A percentile compares a stretch with the other conserved stretches of the same genome.
phyloP scores from a whole-genome alignment of 305 asterid genomes.

The Fraxinus paxiana region DNA sequence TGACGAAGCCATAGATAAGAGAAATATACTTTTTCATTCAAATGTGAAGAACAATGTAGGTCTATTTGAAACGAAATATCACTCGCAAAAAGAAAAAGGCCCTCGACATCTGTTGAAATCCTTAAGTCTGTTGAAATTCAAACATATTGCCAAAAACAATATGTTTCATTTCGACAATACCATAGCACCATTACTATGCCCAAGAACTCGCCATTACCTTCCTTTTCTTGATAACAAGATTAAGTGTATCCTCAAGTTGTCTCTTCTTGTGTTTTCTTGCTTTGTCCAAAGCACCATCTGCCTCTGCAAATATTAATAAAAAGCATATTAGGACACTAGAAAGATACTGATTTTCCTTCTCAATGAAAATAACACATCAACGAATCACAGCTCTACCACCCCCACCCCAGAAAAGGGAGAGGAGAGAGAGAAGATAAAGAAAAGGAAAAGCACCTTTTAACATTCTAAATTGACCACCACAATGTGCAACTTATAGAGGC shows the following conservation, averaged over 20 bases:
- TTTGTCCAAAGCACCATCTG: conserved; percentile 99
- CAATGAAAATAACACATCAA: neutral
- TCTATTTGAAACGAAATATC: neutral
- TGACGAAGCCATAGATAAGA: neutral
- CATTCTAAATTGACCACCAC: neutral
- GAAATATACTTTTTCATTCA: neutral
- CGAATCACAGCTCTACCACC: conserved; percentile 1
- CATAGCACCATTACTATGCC: neutral
- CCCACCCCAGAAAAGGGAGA: neutral
- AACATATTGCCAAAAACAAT: neutral
- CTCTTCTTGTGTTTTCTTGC: conserved; percentile 99
- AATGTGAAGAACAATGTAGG: neutral
- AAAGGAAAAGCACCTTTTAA: neutral
- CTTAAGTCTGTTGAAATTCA: neutral
- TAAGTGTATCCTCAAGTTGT: conserved; percentile 94
- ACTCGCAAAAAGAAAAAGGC: neutral
- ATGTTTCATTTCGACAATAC: neutral
- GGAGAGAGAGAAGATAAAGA: neutral
- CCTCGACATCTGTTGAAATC: neutral
- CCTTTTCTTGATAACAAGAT: conserved; percentile 86
- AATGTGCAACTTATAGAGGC: neutral
- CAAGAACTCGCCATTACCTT: conserved; percentile 50
- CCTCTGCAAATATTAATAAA: conserved; percentile 57
- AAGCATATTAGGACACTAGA: conserved; percentile 2
- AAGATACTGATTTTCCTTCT: neutral